Percentiles rank a stretch among this genome's conserved stretches.
phyloP scores from a whole-genome alignment of 2,329 filamentous ascomycete genomes.

The Cordyceps militaris region DNA sequence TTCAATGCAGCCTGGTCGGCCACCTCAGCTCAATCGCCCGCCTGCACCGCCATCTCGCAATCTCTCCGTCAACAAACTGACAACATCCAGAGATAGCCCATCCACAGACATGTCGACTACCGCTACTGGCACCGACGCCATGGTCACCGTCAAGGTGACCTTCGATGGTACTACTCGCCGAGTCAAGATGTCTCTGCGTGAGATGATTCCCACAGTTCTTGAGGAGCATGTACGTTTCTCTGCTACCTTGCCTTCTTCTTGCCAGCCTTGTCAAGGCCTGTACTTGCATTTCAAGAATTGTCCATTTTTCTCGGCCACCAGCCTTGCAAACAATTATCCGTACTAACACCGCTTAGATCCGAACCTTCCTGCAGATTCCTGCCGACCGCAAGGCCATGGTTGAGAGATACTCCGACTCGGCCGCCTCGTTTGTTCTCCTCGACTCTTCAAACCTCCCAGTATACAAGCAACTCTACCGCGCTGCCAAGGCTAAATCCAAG shows the following conservation, averaged over 20 bases:
- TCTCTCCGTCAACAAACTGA: not conserved
- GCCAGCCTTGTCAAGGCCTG: not conserved
- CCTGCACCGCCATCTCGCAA: not conserved
- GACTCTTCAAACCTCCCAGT: constrained; percentile 70
- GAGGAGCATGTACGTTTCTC: constrained; percentile 69
- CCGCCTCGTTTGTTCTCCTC: constrained; percentile 70
- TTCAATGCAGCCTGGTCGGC: too few relatives aligned
- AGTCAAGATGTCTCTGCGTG: constrained; percentile 83
- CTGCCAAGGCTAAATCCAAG: constrained; percentile 97
- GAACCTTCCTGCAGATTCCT: constrained; percentile 29
- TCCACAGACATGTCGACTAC: constrained; percentile 4
- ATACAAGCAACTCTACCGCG: constrained; percentile 95
- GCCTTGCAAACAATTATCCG: not conserved
- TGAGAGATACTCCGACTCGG: constrained; percentile 94
- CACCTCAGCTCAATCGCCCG: not conserved
- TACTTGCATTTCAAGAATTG: not conserved
- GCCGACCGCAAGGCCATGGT: constrained; percentile 47
- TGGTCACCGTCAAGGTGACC: constrained; percentile 77
- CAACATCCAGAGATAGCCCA: not conserved
- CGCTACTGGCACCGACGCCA: constrained; percentile 22
- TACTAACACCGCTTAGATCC: constrained; percentile 23
- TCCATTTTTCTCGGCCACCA: not conserved
- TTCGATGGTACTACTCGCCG: constrained; percentile 69
- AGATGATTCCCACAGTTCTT: constrained; percentile 67
- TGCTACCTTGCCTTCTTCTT: not conserved